Percentiles rank a stretch among this genome's conserved stretches.
These are phyloP conservation scores for Komagataella populi DNA, from an alignment of 805 yeast species.

Conservation along the genomic window DNA sequence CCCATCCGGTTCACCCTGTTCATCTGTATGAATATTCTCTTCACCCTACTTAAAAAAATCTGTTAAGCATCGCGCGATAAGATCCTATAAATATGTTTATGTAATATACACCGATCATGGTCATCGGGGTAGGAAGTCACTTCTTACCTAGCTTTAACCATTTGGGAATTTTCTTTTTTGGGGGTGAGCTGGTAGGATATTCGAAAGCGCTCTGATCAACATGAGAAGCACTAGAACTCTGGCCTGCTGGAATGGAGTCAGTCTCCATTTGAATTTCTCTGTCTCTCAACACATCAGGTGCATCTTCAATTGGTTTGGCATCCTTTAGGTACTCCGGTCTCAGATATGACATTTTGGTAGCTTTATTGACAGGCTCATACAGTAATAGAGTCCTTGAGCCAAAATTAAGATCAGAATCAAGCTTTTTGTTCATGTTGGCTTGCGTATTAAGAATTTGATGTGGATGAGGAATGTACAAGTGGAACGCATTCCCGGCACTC, in stretches of 20 bases:
- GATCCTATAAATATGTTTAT: not conserved
- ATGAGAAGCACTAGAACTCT: not conserved
- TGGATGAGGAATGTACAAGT: conserved; percentile 37
- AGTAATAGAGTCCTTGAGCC: not conserved
- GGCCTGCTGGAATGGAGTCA: not conserved
- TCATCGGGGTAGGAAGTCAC: not conserved
- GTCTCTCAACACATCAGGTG: not conserved
- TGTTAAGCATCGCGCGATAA: not conserved
- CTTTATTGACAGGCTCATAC: not conserved
- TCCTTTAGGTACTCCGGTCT: not conserved
- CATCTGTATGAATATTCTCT: not conserved
- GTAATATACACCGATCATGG: not conserved
- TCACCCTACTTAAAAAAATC: no score
- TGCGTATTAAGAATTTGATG: conserved; percentile 13
- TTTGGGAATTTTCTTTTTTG: conserved; percentile 1
- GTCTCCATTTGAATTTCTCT: not conserved
- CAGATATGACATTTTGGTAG: not conserved
- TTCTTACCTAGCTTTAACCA: conserved; percentile 3
- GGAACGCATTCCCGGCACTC: conserved; percentile 7
- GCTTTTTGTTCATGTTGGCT: conserved; percentile 10
- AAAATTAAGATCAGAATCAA: not conserved
- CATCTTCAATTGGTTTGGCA: not conserved
- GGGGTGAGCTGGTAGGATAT: not conserved
- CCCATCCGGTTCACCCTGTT: not conserved
- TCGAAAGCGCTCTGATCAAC: not conserved